Evolutionary conservation across 306 rosid genomes (phyloP).

Genomic region (Alnus glutinosa): DNA sequence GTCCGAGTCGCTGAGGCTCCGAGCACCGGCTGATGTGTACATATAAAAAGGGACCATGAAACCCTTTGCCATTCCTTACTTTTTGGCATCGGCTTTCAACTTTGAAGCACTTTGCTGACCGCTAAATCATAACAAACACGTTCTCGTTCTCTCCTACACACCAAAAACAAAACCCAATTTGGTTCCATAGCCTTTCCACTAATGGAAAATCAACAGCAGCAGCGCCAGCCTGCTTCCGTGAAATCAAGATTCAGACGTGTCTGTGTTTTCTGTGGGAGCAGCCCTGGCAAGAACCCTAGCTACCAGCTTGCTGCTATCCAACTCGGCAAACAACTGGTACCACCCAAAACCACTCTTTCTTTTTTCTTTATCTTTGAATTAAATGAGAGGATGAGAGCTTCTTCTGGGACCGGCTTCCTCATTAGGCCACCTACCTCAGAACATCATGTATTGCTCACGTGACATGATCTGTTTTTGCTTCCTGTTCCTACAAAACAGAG

Average conservation of each 20-base stretch:
- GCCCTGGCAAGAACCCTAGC: constrained; percentile 79
- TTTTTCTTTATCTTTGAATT: not conserved
- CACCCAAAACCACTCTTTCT: not conserved
- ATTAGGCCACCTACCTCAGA: not conserved
- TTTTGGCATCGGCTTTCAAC: constrained; percentile 29
- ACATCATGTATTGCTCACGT: not conserved
- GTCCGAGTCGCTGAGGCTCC: not conserved
- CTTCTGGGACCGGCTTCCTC: not conserved
- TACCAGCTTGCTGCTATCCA: constrained; percentile 79
- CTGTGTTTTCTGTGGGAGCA: constrained; percentile 95
- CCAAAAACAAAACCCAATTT: not conserved
- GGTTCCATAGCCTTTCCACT: not conserved
- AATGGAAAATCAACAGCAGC: constrained; percentile 51
- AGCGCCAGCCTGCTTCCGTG: constrained; percentile 21
- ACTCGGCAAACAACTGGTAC: constrained; percentile 81
- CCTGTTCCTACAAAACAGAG: not conserved
- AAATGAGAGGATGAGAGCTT: not conserved
- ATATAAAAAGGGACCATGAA: constrained; percentile 20
- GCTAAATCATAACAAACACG: constrained; percentile 20
- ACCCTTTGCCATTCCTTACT: constrained; percentile 35
- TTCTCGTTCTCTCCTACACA: constrained; percentile 21
- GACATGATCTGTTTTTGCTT: not conserved
- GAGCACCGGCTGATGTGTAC: not conserved
- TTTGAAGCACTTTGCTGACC: constrained; percentile 6
- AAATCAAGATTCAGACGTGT: constrained; percentile 71